Conservation (phyloP, 2,329 filamentous ascomycete genomes). For the Aspergillus clavatus region DNA sequence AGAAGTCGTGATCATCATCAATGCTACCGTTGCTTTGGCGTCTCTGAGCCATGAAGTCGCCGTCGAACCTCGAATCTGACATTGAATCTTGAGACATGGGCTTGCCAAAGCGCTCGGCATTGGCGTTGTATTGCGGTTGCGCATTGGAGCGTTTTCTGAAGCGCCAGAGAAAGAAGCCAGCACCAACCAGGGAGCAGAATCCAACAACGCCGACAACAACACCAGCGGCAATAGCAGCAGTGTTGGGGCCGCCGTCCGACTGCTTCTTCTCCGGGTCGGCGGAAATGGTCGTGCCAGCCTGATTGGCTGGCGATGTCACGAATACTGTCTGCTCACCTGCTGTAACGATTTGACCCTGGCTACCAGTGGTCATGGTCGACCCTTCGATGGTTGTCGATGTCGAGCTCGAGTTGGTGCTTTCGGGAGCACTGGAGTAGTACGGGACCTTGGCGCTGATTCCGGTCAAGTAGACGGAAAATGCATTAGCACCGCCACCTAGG, state of each 20-base stretch:
- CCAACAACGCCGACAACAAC: conserved; percentile 79
- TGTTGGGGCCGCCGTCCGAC: conserved; percentile 56
- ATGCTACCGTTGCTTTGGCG: conserved; percentile 93
- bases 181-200: conserved; percentile 61
- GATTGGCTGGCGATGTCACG: conserved; percentile 32
- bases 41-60: conserved; percentile 71
- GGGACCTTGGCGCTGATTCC: conserved; percentile 30
- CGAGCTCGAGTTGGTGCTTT: conserved; percentile 19
- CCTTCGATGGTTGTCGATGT: conserved; percentile 16
- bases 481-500: conserved; percentile 54
- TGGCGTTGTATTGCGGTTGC: conserved; percentile 79
- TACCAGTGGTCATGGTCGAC: conserved; percentile 11
- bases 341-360: conserved; percentile 18
- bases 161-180: conserved; percentile 67
- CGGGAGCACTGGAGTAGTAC: conserved; percentile 20
- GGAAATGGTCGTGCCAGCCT: conserved; percentile 7
- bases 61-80: conserved; percentile 80
- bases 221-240: conserved; percentile 79
- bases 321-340: conserved; percentile 29
- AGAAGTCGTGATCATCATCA: conserved; percentile 95
- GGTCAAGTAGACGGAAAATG: conserved; percentile 51
- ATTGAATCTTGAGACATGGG: conserved; percentile 62
- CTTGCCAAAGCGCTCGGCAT: conserved; percentile 66
- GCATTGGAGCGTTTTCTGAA: conserved; percentile 70
- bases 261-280: conserved; percentile 17